Conservation (phyloP, 208 protist genomes). For the Leishmania braziliensis region DNA sequence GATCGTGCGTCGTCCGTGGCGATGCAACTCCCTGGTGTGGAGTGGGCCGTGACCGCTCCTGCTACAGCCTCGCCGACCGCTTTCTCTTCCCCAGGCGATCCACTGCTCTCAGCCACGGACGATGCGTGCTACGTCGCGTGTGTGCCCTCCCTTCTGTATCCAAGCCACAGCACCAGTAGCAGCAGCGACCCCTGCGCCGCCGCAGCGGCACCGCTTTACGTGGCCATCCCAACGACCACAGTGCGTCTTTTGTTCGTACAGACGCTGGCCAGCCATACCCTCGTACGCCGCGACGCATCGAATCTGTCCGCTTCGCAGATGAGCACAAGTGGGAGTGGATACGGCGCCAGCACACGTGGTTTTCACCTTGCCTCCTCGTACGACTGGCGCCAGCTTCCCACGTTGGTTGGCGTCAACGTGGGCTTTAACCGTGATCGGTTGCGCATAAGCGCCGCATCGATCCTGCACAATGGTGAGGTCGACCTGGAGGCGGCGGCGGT, state of each 20-base stretch:
- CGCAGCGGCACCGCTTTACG: constrained; percentile 11
- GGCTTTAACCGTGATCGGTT: constrained; percentile 52
- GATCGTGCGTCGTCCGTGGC: constrained; percentile 34
- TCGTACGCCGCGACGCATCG: constrained; percentile 19
- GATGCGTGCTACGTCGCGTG: constrained; percentile 8
- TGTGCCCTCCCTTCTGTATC: constrained; percentile 17
- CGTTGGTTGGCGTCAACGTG: constrained; percentile 55
- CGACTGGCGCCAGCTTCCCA: constrained; percentile 65
- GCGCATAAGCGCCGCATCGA: constrained; percentile 70
- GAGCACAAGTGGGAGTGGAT: constrained; percentile 3
- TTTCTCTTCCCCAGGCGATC: neutral
- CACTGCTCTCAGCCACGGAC: neutral
- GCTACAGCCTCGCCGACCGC: neutral
- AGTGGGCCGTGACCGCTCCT: constrained; percentile 16
- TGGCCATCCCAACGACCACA: constrained; percentile 13
- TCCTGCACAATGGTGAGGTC: constrained; percentile 61
- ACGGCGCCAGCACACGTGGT: constrained; percentile 8
- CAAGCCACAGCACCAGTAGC: neutral
- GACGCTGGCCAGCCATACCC: constrained; percentile 40
- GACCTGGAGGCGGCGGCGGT: constrained; percentile 70
- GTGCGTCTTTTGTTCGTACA: constrained; percentile 48
- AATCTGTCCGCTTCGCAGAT: constrained; percentile 12
- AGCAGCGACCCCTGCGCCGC: neutral
- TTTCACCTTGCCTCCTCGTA: constrained; percentile 27
- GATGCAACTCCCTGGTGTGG: constrained; percentile 29